Conservation (phyloP, 768 basidiomycete genomes). For the Holtermanniella nyarrowii region DNA sequence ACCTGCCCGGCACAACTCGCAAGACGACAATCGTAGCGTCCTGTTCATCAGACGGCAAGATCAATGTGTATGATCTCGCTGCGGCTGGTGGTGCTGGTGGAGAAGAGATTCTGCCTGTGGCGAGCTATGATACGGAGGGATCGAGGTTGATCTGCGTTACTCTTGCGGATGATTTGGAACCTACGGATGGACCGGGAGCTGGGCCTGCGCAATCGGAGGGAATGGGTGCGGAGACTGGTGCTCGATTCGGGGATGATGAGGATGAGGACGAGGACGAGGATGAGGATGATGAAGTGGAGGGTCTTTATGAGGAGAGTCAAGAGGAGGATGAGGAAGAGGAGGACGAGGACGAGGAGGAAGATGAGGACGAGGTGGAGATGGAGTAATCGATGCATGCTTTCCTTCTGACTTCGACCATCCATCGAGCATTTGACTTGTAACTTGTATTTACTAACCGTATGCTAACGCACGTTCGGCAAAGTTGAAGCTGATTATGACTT, state of each 20-base stretch:
- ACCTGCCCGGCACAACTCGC: conserved; percentile 16
- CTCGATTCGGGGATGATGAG: too few species aligned
- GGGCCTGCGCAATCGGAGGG: conserved; percentile 9
- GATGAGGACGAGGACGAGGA: conserved; percentile 6
- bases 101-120: conserved; percentile 44
- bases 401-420: too few species aligned
- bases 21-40: conserved; percentile 57
- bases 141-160: conserved; percentile 65
- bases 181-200: conserved; percentile 45
- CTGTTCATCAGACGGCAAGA: conserved; percentile 78
- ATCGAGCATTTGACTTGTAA: too few species aligned
- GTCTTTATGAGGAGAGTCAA: neutral
- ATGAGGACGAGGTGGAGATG: conserved; percentile 25
- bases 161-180: conserved; percentile 31
- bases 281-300: neutral
- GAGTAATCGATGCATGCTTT: too few species aligned
- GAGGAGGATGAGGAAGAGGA: conserved; percentile 6
- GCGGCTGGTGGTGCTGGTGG: conserved; percentile 2
- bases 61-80: conserved; percentile 40
- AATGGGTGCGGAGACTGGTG: conserved; percentile 12
- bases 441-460: too few species aligned
- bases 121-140: conserved; percentile 72
- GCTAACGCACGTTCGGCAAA: too few species aligned
- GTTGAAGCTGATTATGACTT: too few species aligned
- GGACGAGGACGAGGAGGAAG: conserved; percentile 20